phyloP scores from a whole-genome alignment of 2,329 filamentous ascomycete species.

The Aspergillus felis region DNA sequence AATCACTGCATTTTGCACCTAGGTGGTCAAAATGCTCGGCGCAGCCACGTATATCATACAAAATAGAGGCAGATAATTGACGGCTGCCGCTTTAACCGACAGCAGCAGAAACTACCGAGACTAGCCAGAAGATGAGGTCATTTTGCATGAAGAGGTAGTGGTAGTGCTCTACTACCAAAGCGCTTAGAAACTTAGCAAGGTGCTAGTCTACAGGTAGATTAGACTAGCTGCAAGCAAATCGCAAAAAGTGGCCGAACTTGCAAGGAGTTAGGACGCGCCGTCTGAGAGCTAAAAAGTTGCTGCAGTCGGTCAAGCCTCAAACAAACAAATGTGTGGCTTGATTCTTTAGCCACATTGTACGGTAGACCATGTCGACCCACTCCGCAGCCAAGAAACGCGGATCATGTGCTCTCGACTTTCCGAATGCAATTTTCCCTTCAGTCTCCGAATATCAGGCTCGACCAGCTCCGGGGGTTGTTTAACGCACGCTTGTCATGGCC shows the following conservation, averaged over 20 bases:
- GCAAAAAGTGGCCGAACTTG: neutral
- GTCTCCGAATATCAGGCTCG: conserved; percentile 5
- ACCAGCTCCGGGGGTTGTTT: neutral
- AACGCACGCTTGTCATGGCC: conserved; percentile 27
- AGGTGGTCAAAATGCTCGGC: neutral
- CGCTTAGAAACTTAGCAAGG: neutral
- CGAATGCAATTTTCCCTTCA: conserved; percentile 29
- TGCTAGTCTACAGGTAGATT: neutral
- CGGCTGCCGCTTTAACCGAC: neutral
- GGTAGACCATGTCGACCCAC: conserved; percentile 16
- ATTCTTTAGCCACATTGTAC: conserved; percentile 6
- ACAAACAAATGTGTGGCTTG: neutral
- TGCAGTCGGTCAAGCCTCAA: neutral
- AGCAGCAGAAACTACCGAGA: neutral
- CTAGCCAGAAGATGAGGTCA: neutral
- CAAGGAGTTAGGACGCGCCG: neutral
- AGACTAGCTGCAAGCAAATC: neutral
- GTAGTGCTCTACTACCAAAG: neutral
- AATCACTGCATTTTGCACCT: neutral
- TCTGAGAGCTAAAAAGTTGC: neutral
- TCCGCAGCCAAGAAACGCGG: conserved; percentile 16
- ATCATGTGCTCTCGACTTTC: conserved; percentile 6
- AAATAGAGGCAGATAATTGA: neutral
- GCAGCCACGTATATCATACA: neutral
- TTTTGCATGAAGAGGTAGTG: neutral